Conservation (phyloP, 495 filamentous ascomycete genomes). For the Penicillium verhagenii region DNA sequence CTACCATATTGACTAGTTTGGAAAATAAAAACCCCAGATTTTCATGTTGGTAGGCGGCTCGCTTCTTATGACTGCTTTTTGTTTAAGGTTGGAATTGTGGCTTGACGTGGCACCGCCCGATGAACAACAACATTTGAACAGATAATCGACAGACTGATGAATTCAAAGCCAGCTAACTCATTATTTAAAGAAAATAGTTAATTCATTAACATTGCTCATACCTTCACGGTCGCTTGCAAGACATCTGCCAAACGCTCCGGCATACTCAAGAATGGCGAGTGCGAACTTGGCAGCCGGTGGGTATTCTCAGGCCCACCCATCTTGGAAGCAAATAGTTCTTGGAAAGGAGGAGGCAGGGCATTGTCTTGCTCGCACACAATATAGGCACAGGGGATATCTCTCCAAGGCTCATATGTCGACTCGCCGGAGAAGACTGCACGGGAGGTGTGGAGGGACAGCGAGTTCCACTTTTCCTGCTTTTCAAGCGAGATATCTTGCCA, state of each 20-base stretch:
- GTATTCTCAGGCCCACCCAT: slow-evolving; percentile 19
- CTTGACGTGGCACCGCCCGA: no score
- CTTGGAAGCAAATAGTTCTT: slow-evolving; percentile 30
- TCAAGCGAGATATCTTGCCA: slow-evolving; percentile 25
- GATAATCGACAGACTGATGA: not conserved
- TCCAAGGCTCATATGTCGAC: slow-evolving; percentile 25
- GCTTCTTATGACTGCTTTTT: no score
- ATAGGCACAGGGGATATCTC: slow-evolving; percentile 29
- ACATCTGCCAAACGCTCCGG: slow-evolving; percentile 15
- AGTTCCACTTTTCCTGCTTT: slow-evolving; percentile 19
- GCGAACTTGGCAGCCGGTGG: slow-evolving; percentile 25
- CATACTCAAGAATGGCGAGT: slow-evolving; percentile 33
- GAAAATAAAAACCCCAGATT: no score
- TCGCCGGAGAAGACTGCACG: slow-evolving; percentile 23
- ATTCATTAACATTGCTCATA: not conserved
- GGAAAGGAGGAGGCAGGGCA: slow-evolving; percentile 25
- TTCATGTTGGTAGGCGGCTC: no score
- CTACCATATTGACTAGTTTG: no score
- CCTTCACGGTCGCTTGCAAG: slow-evolving; percentile 2
- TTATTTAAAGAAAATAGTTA: no score
- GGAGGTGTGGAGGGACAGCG: slow-evolving; percentile 16
- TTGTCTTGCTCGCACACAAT: slow-evolving; percentile 32
- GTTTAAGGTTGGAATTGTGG: no score
- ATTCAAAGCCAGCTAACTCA: not conserved
- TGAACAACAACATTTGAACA: no score